Percentiles rank a stretch among this genome's conserved stretches.
These are phyloP conservation scores for Fusarium clavum DNA, from an alignment of 2,329 filamentous ascomycete genomes.

Conservation along the genomic window DNA sequence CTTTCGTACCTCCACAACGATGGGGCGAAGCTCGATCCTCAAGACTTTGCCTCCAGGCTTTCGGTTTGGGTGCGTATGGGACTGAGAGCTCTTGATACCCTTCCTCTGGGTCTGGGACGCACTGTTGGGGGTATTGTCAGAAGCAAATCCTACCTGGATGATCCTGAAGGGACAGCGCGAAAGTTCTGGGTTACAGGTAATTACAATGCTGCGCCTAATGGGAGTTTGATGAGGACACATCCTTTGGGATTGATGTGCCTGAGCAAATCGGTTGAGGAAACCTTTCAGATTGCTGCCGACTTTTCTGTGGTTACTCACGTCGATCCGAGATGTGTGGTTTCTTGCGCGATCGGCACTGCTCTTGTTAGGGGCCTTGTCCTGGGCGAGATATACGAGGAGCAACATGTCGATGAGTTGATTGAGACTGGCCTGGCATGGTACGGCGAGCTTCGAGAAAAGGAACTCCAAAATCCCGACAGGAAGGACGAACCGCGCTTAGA, in stretches of 20 bases:
- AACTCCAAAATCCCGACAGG: constrained; percentile 40
- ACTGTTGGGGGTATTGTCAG: constrained; percentile 60
- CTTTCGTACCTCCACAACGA: constrained; percentile 61
- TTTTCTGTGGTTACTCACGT: constrained; percentile 61
- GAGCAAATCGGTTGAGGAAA: constrained; percentile 54
- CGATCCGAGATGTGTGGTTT: constrained; percentile 63
- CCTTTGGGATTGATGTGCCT: constrained; percentile 62
- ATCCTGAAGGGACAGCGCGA: constrained; percentile 56
- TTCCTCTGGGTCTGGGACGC: constrained; percentile 61
- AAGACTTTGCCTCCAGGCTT: constrained; percentile 59
- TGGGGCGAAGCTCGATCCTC: constrained; percentile 51
- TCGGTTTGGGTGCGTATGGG: constrained; percentile 61
- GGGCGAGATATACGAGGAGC: constrained; percentile 56
- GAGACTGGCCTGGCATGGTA: constrained; percentile 57
- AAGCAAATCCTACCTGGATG: constrained; percentile 52
- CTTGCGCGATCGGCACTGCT: constrained; percentile 60
- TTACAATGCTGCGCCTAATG: constrained; percentile 60
- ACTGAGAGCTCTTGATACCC: constrained; percentile 58
- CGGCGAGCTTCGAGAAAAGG: constrained; percentile 26
- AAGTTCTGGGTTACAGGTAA: constrained; percentile 55
- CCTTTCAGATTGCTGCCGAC: constrained; percentile 56
- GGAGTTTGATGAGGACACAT: constrained; percentile 65
- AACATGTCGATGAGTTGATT: constrained; percentile 56
- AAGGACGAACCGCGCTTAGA: constrained; percentile 53
- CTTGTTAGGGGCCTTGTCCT: constrained; percentile 60